Conservation (phyloP, 164 flowering plant species). For the Buxus sempervirens region DNA sequence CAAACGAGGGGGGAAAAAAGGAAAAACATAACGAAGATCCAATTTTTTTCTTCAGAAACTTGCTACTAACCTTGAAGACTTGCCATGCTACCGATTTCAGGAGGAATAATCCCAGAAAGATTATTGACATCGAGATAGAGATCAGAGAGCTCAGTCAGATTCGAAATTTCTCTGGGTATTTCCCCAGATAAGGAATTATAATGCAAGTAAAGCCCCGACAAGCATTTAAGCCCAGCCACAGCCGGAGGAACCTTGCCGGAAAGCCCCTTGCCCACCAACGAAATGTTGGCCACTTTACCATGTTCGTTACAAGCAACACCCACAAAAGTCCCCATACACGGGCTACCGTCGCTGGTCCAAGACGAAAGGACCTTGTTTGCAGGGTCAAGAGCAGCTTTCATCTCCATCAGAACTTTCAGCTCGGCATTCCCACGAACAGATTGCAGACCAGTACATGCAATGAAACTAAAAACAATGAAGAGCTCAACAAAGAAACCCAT, state of each 20-base stretch:
- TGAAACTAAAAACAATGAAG: constrained; percentile 11
- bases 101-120: constrained; percentile 71
- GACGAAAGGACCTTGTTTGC: constrained; percentile 49
- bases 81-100: constrained; percentile 61
- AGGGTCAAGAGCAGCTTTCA: constrained; percentile 77
- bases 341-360: constrained; percentile 56
- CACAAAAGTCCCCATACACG: constrained; percentile 64
- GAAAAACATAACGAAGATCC: constrained; percentile 4
- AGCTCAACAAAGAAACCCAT: constrained; percentile 15
- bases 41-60: not conserved
- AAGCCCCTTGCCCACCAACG: constrained; percentile 86
- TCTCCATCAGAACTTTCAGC: constrained; percentile 49
- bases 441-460: constrained; percentile 5
- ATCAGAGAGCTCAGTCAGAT: constrained; percentile 62
- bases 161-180: constrained; percentile 73
- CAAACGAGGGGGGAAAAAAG: not conserved
- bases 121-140: constrained; percentile 84
- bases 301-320: constrained; percentile 79
- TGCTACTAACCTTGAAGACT: constrained; percentile 72
- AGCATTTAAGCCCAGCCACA: constrained; percentile 61
- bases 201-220: constrained; percentile 87
- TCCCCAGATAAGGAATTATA: constrained; percentile 69
- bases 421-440: constrained; percentile 34
- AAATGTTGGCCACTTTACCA: constrained; percentile 74
- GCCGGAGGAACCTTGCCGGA: constrained; percentile 58